Conservation (phyloP, 2,329 filamentous ascomycete species). For the Lojkania enalia region DNA sequence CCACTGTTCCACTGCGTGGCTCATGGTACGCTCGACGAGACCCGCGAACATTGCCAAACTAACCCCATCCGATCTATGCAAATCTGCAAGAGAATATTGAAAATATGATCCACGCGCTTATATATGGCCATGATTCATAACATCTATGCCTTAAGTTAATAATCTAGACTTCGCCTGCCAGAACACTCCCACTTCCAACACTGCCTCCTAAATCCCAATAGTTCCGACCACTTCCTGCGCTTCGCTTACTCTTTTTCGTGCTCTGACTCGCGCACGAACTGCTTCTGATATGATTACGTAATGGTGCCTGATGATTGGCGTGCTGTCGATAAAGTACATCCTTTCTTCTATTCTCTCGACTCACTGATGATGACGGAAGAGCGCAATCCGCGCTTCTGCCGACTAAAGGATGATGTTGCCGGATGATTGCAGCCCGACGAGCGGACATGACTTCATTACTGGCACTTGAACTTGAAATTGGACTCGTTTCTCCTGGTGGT, state of each 20-base stretch:
- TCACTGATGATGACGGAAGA: conserved; percentile 21
- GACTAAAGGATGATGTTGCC: conserved; percentile 86
- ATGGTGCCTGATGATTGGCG: conserved; percentile 20
- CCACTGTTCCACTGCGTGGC: neutral
- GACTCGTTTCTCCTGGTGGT: conserved; percentile 23
- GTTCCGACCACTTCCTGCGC: conserved; percentile 74
- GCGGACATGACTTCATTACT: conserved; percentile 44
- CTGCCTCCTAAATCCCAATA: conserved; percentile 92
- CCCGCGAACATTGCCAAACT: neutral
- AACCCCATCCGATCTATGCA: neutral
- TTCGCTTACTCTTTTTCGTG: conserved; percentile 71
- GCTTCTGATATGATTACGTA: conserved; percentile 35
- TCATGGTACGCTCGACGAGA: neutral
- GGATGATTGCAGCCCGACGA: conserved; percentile 79
- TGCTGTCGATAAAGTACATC: conserved; percentile 27
- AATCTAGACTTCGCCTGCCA: conserved; percentile 35
- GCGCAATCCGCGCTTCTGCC: conserved; percentile 50
- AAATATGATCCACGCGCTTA: neutral
- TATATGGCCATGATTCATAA: too few species aligned
- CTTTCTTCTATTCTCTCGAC: conserved; percentile 26
- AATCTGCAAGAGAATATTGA: neutral
- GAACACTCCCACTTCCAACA: conserved; percentile 66
- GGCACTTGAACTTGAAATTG: conserved; percentile 28
- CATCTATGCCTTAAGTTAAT: too few species aligned
- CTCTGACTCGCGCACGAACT: conserved; percentile 81